Conservation (phyloP, 2,329 filamentous ascomycete genomes). For the Nothomitra cinnamomea region DNA sequence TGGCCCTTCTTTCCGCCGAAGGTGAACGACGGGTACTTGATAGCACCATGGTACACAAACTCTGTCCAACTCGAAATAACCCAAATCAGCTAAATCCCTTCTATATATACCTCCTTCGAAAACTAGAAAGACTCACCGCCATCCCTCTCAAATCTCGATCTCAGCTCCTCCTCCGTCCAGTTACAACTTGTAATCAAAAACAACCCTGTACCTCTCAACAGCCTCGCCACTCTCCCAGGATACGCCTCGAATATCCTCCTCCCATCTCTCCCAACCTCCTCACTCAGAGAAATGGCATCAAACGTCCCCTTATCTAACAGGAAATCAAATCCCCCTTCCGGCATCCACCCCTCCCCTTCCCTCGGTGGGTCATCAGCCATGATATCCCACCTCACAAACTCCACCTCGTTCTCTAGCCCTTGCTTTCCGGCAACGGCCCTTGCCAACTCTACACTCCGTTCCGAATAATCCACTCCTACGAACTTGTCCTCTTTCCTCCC, state of each 20-base stretch:
- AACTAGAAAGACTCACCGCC: conserved; percentile 3
- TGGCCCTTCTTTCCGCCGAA: conserved; percentile 83
- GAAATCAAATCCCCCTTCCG: conserved; percentile 56
- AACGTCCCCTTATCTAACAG: conserved; percentile 98
- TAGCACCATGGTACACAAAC: conserved; percentile 46
- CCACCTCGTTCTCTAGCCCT: conserved; percentile 16
- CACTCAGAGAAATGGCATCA: conserved; percentile 72
- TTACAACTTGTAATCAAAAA: conserved; percentile 91
- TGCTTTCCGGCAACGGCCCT: conserved; percentile 32
- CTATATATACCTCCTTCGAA: background rate
- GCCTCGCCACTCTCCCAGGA: conserved; percentile 43
- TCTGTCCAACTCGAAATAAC: conserved; percentile 16
- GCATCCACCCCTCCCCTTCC: conserved; percentile 19
- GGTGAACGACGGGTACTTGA: conserved; percentile 71
- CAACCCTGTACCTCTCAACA: conserved; percentile 55
- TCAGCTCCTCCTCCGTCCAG: conserved; percentile 84
- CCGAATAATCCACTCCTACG: conserved; percentile 80
- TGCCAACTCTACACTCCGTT: conserved; percentile 57
- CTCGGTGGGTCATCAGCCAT: background rate
- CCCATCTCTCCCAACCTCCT: conserved; percentile 32
- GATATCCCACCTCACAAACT: conserved; percentile 9
- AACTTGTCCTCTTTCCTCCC: conserved; percentile 28
- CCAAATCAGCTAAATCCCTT: background rate
- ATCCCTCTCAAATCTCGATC: conserved; percentile 52
- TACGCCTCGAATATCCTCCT: conserved; percentile 60